These are phyloP conservation scores for Triticum turgidum DNA, from an alignment of 176 grass and related monocot genomes.

Conservation along the genomic window DNA sequence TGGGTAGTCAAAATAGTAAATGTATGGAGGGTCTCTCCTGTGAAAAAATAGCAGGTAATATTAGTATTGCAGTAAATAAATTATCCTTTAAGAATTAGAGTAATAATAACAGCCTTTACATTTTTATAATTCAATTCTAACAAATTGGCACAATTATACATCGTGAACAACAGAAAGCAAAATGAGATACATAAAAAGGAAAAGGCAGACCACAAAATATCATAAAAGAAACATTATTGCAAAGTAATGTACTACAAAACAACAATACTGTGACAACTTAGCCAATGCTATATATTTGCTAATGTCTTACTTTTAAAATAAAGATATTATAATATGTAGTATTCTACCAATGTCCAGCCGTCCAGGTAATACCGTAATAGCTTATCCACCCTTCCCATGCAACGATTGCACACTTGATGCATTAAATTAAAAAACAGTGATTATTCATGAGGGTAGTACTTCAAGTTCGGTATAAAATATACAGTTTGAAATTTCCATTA, in stretches of 20 bases:
- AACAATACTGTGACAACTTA: neutral
- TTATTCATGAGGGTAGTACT: neutral
- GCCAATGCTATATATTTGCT: neutral
- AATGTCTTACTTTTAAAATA: neutral
- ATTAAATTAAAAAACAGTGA: neutral
- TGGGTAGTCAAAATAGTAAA: slow-evolving; percentile 81
- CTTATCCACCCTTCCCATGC: neutral
- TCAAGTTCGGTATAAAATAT: neutral
- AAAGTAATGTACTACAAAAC: neutral
- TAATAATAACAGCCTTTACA: neutral
- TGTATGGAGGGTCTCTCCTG: slow-evolving; percentile 66
- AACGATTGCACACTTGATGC: neutral
- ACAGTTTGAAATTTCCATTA: neutral
- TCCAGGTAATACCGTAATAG: neutral
- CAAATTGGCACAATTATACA: neutral
- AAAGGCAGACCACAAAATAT: neutral
- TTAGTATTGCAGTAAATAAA: neutral
- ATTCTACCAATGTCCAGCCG: neutral
- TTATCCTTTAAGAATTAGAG: neutral
- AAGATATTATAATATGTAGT: neutral
- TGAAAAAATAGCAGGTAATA: slow-evolving; percentile 27
- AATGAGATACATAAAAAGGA: neutral
- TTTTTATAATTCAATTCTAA: neutral
- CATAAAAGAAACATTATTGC: neutral
- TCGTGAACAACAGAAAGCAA: neutral